Base-by-base conservation (phyloP, 495 filamentous ascomycete species). In the Penicillium cataractarum region DNA sequence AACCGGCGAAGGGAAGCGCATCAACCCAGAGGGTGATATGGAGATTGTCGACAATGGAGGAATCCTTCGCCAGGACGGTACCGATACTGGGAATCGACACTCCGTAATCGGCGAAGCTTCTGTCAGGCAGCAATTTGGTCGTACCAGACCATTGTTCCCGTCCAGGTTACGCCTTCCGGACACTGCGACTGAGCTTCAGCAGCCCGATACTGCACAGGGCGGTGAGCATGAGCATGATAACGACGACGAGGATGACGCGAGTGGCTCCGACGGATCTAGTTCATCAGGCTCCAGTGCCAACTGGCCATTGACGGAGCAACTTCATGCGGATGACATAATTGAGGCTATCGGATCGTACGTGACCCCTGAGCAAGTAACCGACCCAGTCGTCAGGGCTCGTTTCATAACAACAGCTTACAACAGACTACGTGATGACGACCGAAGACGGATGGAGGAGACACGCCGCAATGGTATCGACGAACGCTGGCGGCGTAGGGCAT, bases 401-500 rank as follows among this genome's bases (percentile, higher is more conserved):
- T 70, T 83, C 53, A 70, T 75, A 31, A 76, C 76, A 35, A 71
- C 68, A 6, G 71, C 78, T 22, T 79, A 75, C 58, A 65, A 74
- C 48, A 70, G 80, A 58, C 72, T 83, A 65, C 77, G 69, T 42
- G 73, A 76, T 46, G 76, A 79, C 51, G 74, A 76, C n/a, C 71
- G 71, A 50, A 72, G 74, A 63, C 73, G 76, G 40, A 62, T 77
- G 9, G 67, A 80, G 48, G 72, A 78, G 29, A 66, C 72, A 35
- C 76, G 80, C n/a, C 75, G 74, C 22, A 80, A 79, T 52, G 86
- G 83, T 52, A 80, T 90, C 19, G 81, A 89, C 62, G 87, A 94
- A 58, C 85, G 90, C 51, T 91, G 90, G 89, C 84, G 84, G 63
- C 80, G 86, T 54, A 79, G 91, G 55, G 85, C 86, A 29, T 93